phyloP scores from a whole-genome alignment of 2,329 filamentous ascomycete genomes.

The Dryadomyces quercivorus region DNA sequence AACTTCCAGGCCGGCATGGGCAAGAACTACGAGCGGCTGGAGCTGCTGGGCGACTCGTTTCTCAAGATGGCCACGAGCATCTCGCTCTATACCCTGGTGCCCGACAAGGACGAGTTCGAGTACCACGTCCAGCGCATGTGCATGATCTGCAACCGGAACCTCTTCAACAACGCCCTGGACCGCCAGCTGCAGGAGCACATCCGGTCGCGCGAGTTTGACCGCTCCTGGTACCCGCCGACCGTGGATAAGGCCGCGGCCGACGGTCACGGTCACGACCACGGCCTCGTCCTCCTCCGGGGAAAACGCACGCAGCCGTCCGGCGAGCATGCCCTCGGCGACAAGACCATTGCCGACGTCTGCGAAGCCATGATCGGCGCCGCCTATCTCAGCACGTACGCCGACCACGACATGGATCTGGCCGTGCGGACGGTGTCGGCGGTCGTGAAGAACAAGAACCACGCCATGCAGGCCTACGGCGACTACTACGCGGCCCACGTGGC shows the following conservation, averaged over 20 bases:
- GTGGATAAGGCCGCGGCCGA: slow-evolving; percentile 1
- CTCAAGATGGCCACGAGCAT: slow-evolving; percentile 94
- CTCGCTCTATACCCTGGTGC: slow-evolving; percentile 64
- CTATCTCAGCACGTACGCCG: slow-evolving; percentile 36
- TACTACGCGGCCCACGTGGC: slow-evolving; percentile 58
- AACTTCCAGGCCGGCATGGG: slow-evolving; percentile 81
- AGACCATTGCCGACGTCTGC: slow-evolving; percentile 87
- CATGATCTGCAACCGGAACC: slow-evolving; percentile 81
- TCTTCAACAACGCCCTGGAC: slow-evolving; percentile 64
- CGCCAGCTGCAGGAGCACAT: slow-evolving; percentile 61
- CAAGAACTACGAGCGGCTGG: slow-evolving; percentile 85
- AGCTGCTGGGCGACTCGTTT: slow-evolving; percentile 88
- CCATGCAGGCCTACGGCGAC: slow-evolving; percentile 55
- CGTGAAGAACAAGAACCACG: slow-evolving; percentile 58
- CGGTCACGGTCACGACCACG: slow-evolving; percentile 15
- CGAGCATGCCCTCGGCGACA: slow-evolving; percentile 64
- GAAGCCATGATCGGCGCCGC: slow-evolving; percentile 90
- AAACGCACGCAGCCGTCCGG: slow-evolving; percentile 44
- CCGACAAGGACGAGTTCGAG: slow-evolving; percentile 69
- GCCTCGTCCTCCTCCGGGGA: slow-evolving; percentile 59
- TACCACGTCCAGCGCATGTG: slow-evolving; percentile 87
- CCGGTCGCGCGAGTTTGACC: slow-evolving; percentile 70
- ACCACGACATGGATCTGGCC: slow-evolving; percentile 40
- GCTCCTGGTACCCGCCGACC: slow-evolving; percentile 73
- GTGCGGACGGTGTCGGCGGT: slow-evolving; percentile 55